These are phyloP conservation scores for Amylostereum chailletii DNA, from an alignment of 1,284 basidiomycete genomes.

Conservation along the genomic window DNA sequence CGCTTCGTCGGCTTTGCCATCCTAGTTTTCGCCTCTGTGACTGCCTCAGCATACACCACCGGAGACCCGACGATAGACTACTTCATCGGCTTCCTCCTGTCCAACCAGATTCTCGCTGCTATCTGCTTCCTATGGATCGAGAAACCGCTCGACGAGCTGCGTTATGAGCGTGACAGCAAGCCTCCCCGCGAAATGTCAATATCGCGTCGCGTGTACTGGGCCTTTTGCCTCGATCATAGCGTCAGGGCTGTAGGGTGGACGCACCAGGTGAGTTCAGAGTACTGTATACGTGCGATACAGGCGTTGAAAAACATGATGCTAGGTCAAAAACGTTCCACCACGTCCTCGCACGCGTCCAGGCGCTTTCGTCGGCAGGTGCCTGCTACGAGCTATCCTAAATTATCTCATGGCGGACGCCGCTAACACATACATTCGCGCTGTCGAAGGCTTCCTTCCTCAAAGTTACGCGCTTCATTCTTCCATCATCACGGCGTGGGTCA, in stretches of 20 bases:
- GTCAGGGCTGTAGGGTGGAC: constrained; percentile 15
- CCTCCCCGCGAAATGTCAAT: constrained; percentile 3
- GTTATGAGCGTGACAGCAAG: constrained; percentile 10
- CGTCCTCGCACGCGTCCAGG: background rate
- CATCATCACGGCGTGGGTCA: no score
- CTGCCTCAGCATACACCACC: constrained; percentile 1
- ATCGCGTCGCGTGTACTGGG: constrained; percentile 10
- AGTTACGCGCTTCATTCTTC: no score
- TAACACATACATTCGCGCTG: no score
- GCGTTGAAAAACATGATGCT: background rate
- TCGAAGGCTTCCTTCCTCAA: no score
- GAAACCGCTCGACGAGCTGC: constrained; percentile 11
- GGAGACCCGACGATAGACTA: constrained; percentile 7
- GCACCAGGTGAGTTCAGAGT: constrained; percentile 9
- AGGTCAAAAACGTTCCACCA: background rate
- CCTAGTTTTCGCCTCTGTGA: background rate
- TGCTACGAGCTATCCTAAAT: background rate
- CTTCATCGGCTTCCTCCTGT: constrained; percentile 7
- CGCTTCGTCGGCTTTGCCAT: background rate
- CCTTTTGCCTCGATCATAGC: constrained; percentile 7
- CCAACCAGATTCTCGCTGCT: constrained; percentile 11
- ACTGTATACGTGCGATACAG: no score
- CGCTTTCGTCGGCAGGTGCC: background rate
- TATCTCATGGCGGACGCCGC: no score
- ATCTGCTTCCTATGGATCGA: constrained; percentile 11